Percentiles rank a stretch among this genome's conserved stretches.
Evolutionary conservation across 768 basidiomycete genomes (phyloP).

Genomic region (Psilocybe azurescens): DNA sequence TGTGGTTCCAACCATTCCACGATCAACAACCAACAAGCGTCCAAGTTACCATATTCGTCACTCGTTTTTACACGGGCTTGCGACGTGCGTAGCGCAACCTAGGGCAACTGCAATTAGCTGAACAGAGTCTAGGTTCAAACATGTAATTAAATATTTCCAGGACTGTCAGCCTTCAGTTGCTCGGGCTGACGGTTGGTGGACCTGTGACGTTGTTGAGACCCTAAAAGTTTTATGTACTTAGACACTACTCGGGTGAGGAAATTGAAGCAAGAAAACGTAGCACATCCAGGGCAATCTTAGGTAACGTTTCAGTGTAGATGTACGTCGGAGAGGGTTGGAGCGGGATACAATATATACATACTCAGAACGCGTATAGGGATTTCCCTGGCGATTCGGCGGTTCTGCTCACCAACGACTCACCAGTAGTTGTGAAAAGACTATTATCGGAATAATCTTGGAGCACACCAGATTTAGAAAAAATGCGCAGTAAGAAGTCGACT

Average conservation of each 20-base stretch:
- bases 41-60: not conserved
- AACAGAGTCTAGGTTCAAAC: not conserved
- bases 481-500: not conserved
- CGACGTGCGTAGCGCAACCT: not conserved
- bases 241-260: not conserved
- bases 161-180: not conserved
- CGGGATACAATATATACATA: slow-evolving; percentile 5
- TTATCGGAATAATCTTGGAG: slow-evolving; percentile 5
- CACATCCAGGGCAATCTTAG: slow-evolving; percentile 1
- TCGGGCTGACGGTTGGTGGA: not conserved
- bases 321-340: not conserved
- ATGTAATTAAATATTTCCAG: not conserved
- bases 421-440: not conserved
- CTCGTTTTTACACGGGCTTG: not conserved
- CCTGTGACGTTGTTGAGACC: slow-evolving; percentile 1
- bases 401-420: not conserved
- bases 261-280: not conserved
- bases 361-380: slow-evolving; percentile 2
- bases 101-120: too few species aligned
- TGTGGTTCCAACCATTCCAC: not conserved
- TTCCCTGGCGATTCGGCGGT: not conserved
- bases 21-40: not conserved
- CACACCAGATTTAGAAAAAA: not conserved
- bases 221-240: not conserved
- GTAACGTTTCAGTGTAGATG: not conserved